These are phyloP conservation scores for Hymenoscyphus linearis DNA, from an alignment of 2,329 filamentous ascomycete species.

Conservation along the genomic window DNA sequence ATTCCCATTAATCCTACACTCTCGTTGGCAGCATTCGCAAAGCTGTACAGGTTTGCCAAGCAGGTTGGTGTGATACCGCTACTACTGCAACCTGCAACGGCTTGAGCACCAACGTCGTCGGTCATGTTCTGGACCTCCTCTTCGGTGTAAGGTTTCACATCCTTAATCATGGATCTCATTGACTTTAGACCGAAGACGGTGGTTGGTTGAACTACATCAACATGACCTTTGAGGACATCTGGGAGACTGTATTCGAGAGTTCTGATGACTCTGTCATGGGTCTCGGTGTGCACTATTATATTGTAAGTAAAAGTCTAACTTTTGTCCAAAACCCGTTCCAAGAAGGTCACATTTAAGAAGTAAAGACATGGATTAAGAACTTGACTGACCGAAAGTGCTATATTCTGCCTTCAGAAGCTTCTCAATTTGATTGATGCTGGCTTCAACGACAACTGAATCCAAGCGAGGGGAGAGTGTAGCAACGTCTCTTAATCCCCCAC, in stretches of 20 bases:
- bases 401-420: slow-evolving; percentile 48
- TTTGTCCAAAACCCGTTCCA: slow-evolving; percentile 38
- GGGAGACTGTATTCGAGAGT: slow-evolving; percentile 39
- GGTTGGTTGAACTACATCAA: slow-evolving; percentile 56
- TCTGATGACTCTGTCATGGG: slow-evolving; percentile 19
- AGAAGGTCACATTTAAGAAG: slow-evolving; percentile 7
- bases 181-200: slow-evolving; percentile 46
- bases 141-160: slow-evolving; percentile 5
- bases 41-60: slow-evolving; percentile 29
- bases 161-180: slow-evolving; percentile 26
- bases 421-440: slow-evolving; percentile 48
- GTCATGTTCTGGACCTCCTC: slow-evolving; percentile 9
- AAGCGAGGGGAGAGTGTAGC: slow-evolving; percentile 45
- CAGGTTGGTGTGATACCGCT: slow-evolving; percentile 27
- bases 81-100: slow-evolving; percentile 26
- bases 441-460: slow-evolving; percentile 44
- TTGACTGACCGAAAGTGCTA: slow-evolving; percentile 43
- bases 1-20: slow-evolving; percentile 25
- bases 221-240: slow-evolving; percentile 48
- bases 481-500: slow-evolving; percentile 39
- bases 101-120: slow-evolving; percentile 9
- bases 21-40: slow-evolving; percentile 17
- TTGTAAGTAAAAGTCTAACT: slow-evolving; percentile 5
- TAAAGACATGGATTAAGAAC: slow-evolving; percentile 41
- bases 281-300: slow-evolving; percentile 17